These are phyloP conservation scores for Leccinum rimulosum DNA, from an alignment of 768 basidiomycete species.

Conservation along the genomic window DNA sequence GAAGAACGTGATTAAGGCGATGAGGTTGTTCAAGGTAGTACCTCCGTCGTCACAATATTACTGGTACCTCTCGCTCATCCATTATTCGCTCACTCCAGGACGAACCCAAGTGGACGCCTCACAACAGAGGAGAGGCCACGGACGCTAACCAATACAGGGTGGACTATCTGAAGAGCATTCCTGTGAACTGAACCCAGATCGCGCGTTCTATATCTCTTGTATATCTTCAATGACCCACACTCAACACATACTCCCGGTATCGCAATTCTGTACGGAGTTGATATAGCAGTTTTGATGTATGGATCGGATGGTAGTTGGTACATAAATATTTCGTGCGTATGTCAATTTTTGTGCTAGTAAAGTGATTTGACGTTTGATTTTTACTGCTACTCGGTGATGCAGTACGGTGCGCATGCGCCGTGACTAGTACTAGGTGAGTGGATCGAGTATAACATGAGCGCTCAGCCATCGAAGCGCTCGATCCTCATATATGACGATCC, in stretches of 20 bases:
- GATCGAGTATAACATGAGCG: too few species aligned
- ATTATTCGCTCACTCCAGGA: slow-evolving; percentile 51
- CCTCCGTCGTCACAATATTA: background rate
- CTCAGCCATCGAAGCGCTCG: background rate
- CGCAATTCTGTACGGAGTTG: background rate
- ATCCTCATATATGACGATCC: background rate
- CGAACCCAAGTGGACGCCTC: slow-evolving; percentile 86
- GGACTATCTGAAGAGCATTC: slow-evolving; percentile 55
- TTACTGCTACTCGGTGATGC: too few species aligned
- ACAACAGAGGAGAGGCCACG: slow-evolving; percentile 60
- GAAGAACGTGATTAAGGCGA: slow-evolving; percentile 65
- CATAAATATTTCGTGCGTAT: too few species aligned
- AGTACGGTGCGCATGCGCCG: too few species aligned
- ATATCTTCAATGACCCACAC: background rate
- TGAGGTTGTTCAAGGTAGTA: slow-evolving; percentile 81
- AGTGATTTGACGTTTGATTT: too few species aligned
- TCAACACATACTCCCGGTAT: background rate
- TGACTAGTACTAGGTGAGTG: too few species aligned
- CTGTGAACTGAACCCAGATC: slow-evolving; percentile 30
- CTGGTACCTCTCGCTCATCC: background rate
- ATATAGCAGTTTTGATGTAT: background rate
- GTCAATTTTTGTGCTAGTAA: too few species aligned
- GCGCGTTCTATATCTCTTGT: background rate
- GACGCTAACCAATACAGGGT: slow-evolving; percentile 64
- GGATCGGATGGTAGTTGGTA: too few species aligned